Conservation (phyloP, 1,139 yeast genomes). For the Sugiyamaella grinbergsii region DNA sequence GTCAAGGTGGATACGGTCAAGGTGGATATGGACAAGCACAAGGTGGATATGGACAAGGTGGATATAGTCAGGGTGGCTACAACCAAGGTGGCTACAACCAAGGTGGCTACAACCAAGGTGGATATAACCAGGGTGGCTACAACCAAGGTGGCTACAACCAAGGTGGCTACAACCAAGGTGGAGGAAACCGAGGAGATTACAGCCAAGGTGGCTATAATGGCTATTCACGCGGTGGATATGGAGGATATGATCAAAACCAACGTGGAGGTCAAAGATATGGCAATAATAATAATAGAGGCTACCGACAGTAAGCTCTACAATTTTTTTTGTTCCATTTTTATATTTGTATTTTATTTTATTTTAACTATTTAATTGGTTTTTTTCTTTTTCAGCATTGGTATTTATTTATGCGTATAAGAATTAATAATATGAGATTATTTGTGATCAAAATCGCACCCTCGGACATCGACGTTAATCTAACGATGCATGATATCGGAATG, state of each 20-base stretch:
- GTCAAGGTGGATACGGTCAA: conserved; percentile 15
- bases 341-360: not conserved
- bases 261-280: conserved; percentile 17
- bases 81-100: conserved; percentile 20
- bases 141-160: conserved; percentile 15
- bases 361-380: not conserved
- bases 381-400: no score
- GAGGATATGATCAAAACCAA: conserved; percentile 22
- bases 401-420: no score
- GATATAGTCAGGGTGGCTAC: conserved; percentile 17
- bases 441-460: no score
- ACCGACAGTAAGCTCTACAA: no score
- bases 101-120: conserved; percentile 14
- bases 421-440: no score
- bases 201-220: conserved; percentile 22
- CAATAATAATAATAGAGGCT: conserved; percentile 19
- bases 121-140: conserved; percentile 16
- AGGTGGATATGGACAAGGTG: conserved; percentile 10
- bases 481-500: no score
- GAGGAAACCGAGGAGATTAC: conserved; percentile 22
- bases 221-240: conserved; percentile 17
- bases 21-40: conserved; percentile 11
- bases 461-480: no score
- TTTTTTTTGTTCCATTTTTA: no score
- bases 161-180: conserved; percentile 22